These are phyloP conservation scores for Calocybe indica DNA, from an alignment of 768 basidiomycete species.

Conservation along the genomic window DNA sequence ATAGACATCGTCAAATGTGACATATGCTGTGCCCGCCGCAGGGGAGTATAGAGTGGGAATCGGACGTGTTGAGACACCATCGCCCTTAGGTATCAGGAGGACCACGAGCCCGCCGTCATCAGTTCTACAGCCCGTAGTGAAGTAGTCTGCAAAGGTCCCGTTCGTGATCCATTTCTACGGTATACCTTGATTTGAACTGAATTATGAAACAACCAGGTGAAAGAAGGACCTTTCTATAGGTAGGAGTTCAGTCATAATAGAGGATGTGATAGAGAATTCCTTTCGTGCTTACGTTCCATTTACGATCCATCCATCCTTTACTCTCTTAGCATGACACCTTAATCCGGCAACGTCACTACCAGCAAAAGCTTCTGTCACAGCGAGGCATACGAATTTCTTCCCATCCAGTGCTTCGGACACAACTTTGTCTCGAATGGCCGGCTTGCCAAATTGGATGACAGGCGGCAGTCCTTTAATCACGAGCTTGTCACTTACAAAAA, in stretches of 20 bases:
- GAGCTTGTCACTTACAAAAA: conserved; percentile 34
- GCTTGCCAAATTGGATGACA: conserved; percentile 78
- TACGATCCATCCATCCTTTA: conserved; percentile 80
- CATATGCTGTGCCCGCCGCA: neutral
- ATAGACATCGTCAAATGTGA: conserved; percentile 58
- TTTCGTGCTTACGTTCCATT: conserved; percentile 37
- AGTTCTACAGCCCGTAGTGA: conserved; percentile 71
- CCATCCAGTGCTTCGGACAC: conserved; percentile 66
- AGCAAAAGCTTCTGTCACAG: conserved; percentile 86
- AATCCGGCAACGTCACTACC: conserved; percentile 82
- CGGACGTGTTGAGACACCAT: neutral
- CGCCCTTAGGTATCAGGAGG: neutral
- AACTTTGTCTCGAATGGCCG: conserved; percentile 50
- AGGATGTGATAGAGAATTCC: no score
- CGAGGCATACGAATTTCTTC: conserved; percentile 82
- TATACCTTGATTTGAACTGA: no score
- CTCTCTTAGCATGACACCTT: conserved; percentile 71
- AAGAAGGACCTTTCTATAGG: no score
- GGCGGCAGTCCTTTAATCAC: conserved; percentile 85
- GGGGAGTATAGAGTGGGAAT: neutral
- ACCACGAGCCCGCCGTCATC: conserved; percentile 62
- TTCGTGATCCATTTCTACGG: conserved; percentile 81
- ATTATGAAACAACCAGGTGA: no score
- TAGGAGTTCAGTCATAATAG: no score
- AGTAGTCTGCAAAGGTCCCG: conserved; percentile 56